Percentiles rank a stretch among this genome's conserved stretches.
These are phyloP conservation scores for Leccinum fallax DNA, from an alignment of 1,284 basidiomycete genomes.

Conservation along the genomic window DNA sequence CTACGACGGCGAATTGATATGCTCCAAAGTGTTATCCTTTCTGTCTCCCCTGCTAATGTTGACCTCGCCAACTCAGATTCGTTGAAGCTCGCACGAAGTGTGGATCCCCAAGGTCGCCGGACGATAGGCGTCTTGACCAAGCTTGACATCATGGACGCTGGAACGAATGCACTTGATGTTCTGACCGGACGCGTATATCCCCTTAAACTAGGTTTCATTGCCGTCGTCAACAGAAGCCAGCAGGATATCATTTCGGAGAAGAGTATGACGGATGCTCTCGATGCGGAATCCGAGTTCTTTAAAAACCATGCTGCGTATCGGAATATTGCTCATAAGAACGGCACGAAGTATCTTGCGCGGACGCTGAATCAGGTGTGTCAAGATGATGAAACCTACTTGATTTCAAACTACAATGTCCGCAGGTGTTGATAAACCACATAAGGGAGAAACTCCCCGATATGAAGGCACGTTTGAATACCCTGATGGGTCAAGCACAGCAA, in stretches of 20 bases:
- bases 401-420: conserved; percentile 4
- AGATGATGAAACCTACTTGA: neutral
- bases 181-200: conserved; percentile 97
- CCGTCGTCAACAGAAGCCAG: conserved; percentile 96
- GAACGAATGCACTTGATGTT: conserved; percentile 96
- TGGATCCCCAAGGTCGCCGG: conserved; percentile 93
- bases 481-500: conserved; percentile 99
- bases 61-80: conserved; percentile 99
- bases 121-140: conserved; percentile 98
- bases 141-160: conserved; percentile 98
- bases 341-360: conserved; percentile 93
- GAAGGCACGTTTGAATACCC: conserved; percentile 97
- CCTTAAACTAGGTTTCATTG: conserved; percentile 97
- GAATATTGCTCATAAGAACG: conserved; percentile 97
- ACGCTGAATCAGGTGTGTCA: conserved; percentile 84
- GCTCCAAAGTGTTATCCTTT: conserved; percentile 82
- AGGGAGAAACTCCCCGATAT: conserved; percentile 99
- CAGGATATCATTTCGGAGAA: conserved; percentile 95
- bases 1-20: conserved; percentile 4
- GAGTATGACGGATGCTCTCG: conserved; percentile 82
- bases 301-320: conserved; percentile 87
- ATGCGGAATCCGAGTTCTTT: conserved; percentile 94
- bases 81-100: conserved; percentile 92
- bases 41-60: conserved; percentile 96
- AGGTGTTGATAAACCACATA: conserved; percentile 98